Evolutionary conservation across 768 basidiomycete species (phyloP).

Genomic region (Suillus subalutaceus): DNA sequence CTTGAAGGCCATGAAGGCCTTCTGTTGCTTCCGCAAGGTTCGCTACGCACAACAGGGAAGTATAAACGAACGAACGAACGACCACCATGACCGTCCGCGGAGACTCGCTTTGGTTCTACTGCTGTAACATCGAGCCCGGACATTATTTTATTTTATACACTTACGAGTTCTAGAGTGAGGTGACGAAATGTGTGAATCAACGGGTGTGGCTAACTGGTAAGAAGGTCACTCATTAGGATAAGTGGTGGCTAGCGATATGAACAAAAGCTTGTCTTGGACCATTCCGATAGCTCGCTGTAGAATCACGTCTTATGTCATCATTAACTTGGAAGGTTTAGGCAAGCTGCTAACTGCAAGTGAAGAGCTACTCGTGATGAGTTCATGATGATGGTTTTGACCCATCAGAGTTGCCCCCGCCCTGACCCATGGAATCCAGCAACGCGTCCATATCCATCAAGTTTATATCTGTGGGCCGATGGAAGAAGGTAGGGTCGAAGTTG

Average conservation of each 20-base stretch:
- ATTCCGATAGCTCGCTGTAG: neutral
- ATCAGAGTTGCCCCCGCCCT: slow-evolving; percentile 26
- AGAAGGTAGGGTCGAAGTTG: slow-evolving; percentile 47
- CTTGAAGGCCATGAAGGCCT: neutral
- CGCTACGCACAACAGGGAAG: slow-evolving; percentile 1
- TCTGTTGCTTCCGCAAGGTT: neutral
- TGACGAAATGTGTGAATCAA: neutral
- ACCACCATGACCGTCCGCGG: neutral
- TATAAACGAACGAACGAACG: neutral
- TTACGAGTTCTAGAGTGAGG: neutral
- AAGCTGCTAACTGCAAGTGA: neutral
- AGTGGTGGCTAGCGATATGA: neutral
- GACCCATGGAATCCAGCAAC: slow-evolving; percentile 47
- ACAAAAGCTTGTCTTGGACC: neutral
- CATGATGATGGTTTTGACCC: slow-evolving; percentile 27
- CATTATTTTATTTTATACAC: neutral
- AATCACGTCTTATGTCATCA: neutral
- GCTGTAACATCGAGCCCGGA: neutral
- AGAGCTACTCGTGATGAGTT: neutral
- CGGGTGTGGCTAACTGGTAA: neutral
- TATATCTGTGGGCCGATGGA: slow-evolving; percentile 44
- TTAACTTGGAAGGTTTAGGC: neutral
- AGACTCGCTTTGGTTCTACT: neutral
- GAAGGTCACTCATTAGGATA: neutral
- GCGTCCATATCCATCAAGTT: slow-evolving; percentile 57